Conservation (phyloP, 1,284 basidiomycete species). For the Cronartium ribicola region DNA sequence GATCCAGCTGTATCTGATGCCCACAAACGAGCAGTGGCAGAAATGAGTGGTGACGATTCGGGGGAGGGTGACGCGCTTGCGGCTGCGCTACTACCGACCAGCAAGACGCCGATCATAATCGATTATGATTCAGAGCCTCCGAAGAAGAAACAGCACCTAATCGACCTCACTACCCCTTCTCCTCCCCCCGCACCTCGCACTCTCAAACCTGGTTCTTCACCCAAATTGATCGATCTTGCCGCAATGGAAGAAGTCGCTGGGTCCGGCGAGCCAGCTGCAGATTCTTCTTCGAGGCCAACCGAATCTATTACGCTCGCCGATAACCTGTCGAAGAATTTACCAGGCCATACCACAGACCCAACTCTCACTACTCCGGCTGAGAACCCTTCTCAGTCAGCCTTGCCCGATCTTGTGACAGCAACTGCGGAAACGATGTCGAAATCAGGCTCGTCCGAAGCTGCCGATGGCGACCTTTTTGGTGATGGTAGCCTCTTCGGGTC, state of each 20-base stretch:
- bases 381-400: not conserved
- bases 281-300: not conserved
- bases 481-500: slow-evolving; percentile 37
- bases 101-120: slow-evolving; percentile 4
- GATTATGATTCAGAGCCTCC: not conserved
- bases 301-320: not conserved
- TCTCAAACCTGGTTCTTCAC: not conserved
- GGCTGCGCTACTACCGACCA: not conserved
- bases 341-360: too few relatives aligned
- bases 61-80: not conserved
- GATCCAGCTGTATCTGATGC: not conserved
- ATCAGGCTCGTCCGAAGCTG: slow-evolving; percentile 15
- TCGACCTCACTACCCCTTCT: not conserved
- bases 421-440: not conserved
- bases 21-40: not conserved
- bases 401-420: not conserved
- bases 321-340: too few relatives aligned
- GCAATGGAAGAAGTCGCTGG: not conserved
- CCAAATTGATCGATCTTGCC: not conserved
- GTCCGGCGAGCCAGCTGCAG: not conserved
- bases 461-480: slow-evolving; percentile 34
- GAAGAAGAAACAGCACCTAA: not conserved
- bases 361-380: not conserved
- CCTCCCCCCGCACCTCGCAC: not conserved
- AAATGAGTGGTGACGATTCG: not conserved